phyloP scores from a whole-genome alignment of 306 rosid species.

The Ammopiptanthus mongolicus region DNA sequence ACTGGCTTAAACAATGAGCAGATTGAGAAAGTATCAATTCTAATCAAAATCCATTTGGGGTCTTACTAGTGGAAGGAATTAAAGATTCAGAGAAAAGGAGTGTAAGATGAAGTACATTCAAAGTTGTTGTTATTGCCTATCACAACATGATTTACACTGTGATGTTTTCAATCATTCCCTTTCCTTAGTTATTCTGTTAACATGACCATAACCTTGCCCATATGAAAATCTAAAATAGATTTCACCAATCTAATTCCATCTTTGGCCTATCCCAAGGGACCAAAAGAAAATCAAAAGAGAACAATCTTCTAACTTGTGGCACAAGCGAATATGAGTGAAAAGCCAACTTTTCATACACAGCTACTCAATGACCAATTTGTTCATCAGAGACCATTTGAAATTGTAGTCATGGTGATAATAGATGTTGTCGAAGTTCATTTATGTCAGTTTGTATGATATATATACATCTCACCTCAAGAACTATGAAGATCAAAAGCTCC shows the following conservation, averaged over 20 bases:
- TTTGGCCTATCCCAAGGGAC: neutral
- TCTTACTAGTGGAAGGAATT: neutral
- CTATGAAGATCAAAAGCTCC: neutral
- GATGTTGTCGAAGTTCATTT: too few relatives aligned
- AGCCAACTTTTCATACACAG: neutral
- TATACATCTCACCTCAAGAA: neutral
- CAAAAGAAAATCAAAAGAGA: neutral
- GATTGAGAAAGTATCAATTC: neutral
- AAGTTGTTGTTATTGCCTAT: neutral
- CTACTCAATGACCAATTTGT: neutral
- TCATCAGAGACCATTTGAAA: neutral
- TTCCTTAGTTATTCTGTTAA: neutral
- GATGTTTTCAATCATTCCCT: neutral
- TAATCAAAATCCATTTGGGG: neutral
- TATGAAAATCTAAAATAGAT: neutral
- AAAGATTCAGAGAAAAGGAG: neutral
- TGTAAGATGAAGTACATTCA: neutral
- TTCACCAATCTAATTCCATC: neutral
- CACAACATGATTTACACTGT: neutral
- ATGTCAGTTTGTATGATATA: too few relatives aligned
- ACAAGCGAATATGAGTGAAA: neutral
- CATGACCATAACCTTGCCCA: neutral
- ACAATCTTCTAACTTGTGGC: neutral
- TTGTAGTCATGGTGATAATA: neutral
- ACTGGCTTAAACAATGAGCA: neutral